Conservation (phyloP, 1,284 basidiomycete species). For the Vanrija pseudolonga region DNA sequence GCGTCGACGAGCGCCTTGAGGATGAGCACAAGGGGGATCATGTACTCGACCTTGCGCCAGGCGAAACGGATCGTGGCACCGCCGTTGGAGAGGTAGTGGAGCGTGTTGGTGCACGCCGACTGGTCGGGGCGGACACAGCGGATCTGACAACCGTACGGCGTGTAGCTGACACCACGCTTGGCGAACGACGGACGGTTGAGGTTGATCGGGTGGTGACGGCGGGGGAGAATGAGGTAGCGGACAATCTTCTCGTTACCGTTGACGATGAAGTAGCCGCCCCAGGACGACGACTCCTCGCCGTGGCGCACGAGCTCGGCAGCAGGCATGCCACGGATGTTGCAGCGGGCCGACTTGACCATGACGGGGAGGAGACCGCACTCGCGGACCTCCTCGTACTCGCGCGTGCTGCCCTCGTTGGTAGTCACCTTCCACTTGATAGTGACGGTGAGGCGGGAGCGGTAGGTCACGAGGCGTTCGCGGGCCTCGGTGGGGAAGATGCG, state of each 20-base stretch:
- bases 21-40: constrained; percentile 95
- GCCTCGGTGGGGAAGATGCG: constrained; percentile 88
- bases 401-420: constrained; percentile 55
- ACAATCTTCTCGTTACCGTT: constrained; percentile 99
- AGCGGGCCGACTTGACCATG: constrained; percentile 97
- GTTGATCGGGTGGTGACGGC: constrained; percentile 65
- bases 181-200: constrained; percentile 80
- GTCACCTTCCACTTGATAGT: constrained; percentile 82
- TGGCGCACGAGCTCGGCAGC: constrained; percentile 81
- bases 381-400: constrained; percentile 63
- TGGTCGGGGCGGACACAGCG: constrained; percentile 91
- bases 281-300: constrained; percentile 96
- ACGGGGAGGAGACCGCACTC: constrained; percentile 92
- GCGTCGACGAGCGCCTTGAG: constrained; percentile 93
- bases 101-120: constrained; percentile 86
- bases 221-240: constrained; percentile 74
- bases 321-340: constrained; percentile 80
- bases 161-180: constrained; percentile 92
- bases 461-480: constrained; percentile 28
- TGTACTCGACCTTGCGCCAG: constrained; percentile 98
- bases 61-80: constrained; percentile 93
- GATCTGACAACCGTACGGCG: constrained; percentile 89
- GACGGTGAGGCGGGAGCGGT: constrained; percentile 79
- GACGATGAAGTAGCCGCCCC: constrained; percentile 97
- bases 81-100: constrained; percentile 96